These are phyloP conservation scores for Rhinocladiella mackenziei DNA, from an alignment of 2,329 filamentous ascomycete species.

Conservation along the genomic window DNA sequence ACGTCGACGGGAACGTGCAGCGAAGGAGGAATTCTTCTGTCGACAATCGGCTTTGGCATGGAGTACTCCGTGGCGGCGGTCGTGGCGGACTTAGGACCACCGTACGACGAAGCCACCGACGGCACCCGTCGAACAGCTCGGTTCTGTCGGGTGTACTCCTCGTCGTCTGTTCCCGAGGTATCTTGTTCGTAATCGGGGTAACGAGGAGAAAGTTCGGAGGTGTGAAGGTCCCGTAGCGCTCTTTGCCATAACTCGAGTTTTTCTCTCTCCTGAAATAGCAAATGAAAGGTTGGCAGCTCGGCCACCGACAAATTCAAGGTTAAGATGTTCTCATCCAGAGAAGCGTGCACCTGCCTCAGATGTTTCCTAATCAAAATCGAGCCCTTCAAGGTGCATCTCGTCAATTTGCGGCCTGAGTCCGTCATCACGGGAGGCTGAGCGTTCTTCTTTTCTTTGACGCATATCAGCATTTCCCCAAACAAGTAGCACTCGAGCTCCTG, in stretches of 20 bases:
- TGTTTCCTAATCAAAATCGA: slow-evolving; percentile 99
- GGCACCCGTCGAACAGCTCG: slow-evolving; percentile 66
- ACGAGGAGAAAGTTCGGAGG: slow-evolving; percentile 57
- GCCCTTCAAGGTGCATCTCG: slow-evolving; percentile 85
- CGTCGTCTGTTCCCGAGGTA: slow-evolving; percentile 78
- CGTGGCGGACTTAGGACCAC: slow-evolving; percentile 73
- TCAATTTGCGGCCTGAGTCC: slow-evolving; percentile 56
- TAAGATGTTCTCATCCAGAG: slow-evolving; percentile 72
- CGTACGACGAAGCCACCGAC: slow-evolving; percentile 78
- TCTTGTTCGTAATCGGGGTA: slow-evolving; percentile 74
- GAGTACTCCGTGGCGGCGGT: slow-evolving; percentile 93
- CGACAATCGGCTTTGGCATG: slow-evolving; percentile 52
- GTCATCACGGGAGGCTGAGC: slow-evolving; percentile 64
- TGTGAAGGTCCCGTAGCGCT: slow-evolving; percentile 77
- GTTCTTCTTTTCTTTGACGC: slow-evolving; percentile 93
- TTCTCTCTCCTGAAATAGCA: slow-evolving; percentile 77
- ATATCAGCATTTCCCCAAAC: slow-evolving; percentile 98
- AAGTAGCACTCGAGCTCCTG: slow-evolving; percentile 96
- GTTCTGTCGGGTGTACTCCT: slow-evolving; percentile 62
- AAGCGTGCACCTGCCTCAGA: slow-evolving; percentile 77
- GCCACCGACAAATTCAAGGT: slow-evolving; percentile 86
- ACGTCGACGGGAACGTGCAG: slow-evolving; percentile 91
- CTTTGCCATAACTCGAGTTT: slow-evolving; percentile 90
- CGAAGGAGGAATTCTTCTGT: slow-evolving; percentile 44
- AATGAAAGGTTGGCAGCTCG: slow-evolving; percentile 89